phyloP scores from a whole-genome alignment of 2,329 filamentous ascomycete species.

The Colletotrichum horii region DNA sequence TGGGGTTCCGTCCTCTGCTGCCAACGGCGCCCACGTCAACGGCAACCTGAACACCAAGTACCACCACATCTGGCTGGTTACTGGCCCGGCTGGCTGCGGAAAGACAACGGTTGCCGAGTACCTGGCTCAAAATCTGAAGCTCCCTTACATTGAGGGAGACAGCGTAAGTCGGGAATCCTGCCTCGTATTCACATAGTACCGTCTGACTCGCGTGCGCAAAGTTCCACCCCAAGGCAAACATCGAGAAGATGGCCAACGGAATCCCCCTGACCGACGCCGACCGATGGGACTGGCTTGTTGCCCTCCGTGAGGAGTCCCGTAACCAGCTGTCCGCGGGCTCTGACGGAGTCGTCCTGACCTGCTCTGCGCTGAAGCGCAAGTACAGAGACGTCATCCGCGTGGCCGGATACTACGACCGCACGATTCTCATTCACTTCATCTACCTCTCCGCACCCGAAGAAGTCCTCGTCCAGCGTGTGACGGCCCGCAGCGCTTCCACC shows the following conservation, averaged over 20 bases:
- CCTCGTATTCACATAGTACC: not conserved
- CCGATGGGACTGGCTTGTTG: constrained; percentile 95
- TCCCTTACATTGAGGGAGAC: constrained; percentile 81
- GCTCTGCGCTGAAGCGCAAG: constrained; percentile 94
- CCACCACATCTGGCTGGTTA: constrained; percentile 82
- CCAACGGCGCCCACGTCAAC: constrained; percentile 33
- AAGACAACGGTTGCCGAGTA: constrained; percentile 77
- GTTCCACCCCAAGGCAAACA: constrained; percentile 80
- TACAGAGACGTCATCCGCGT: constrained; percentile 92
- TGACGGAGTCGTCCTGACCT: constrained; percentile 88
- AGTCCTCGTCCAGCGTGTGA: constrained; percentile 77
- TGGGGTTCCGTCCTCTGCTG: constrained; percentile 23
- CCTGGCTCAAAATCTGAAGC: constrained; percentile 63
- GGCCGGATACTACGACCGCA: constrained; percentile 75
- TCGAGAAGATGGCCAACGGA: constrained; percentile 88
- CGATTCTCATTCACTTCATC: constrained; percentile 87
- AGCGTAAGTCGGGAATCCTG: constrained; percentile 62
- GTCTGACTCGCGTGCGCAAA: constrained; percentile 37
- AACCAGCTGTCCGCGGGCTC: constrained; percentile 60
- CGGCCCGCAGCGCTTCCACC: constrained; percentile 59
- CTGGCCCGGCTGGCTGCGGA: constrained; percentile 79
- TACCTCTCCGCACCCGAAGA: constrained; percentile 83
- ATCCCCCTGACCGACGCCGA: constrained; percentile 89
- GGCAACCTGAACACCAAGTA: constrained; percentile 38
- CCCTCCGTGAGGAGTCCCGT: constrained; percentile 72